Conservation (phyloP, 169 alveolate genomes). For the Cryptosporidium bovis region DNA sequence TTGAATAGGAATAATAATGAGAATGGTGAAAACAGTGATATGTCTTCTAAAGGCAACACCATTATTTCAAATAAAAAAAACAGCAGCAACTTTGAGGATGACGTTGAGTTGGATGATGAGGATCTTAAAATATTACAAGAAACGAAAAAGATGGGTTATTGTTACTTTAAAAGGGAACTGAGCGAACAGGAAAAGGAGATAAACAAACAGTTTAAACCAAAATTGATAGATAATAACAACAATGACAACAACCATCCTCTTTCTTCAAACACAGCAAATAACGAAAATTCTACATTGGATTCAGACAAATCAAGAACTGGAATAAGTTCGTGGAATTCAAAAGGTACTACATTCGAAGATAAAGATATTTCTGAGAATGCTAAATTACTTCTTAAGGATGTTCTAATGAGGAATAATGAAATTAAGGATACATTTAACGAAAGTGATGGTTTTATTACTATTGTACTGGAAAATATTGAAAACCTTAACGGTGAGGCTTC, state of each 20-base stretch:
- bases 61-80: slow-evolving; percentile 75
- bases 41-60: slow-evolving; percentile 46
- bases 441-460: slow-evolving; percentile 75
- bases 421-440: slow-evolving; percentile 73
- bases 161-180: slow-evolving; percentile 83
- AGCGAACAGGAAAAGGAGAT: slow-evolving; percentile 77
- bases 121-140: slow-evolving; percentile 85
- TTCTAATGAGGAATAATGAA: slow-evolving; percentile 78
- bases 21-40: slow-evolving; percentile 75
- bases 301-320: slow-evolving; percentile 69
- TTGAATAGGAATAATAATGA: slow-evolving; percentile 75
- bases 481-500: slow-evolving; percentile 85
- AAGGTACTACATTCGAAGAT: slow-evolving; percentile 88
- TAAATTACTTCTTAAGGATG: slow-evolving; percentile 54
- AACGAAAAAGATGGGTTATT: slow-evolving; percentile 88
- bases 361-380: slow-evolving; percentile 81
- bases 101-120: slow-evolving; percentile 85
- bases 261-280: slow-evolving; percentile 50
- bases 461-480: slow-evolving; percentile 79
- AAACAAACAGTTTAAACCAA: slow-evolving; percentile 72
- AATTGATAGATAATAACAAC: slow-evolving; percentile 64
- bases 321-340: slow-evolving; percentile 87
- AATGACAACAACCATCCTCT: background rate
- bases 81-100: slow-evolving; percentile 75
- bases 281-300: slow-evolving; percentile 31